These are phyloP conservation scores for Xanthoconium stramineum DNA, from an alignment of 768 basidiomycete genomes.

Conservation along the genomic window DNA sequence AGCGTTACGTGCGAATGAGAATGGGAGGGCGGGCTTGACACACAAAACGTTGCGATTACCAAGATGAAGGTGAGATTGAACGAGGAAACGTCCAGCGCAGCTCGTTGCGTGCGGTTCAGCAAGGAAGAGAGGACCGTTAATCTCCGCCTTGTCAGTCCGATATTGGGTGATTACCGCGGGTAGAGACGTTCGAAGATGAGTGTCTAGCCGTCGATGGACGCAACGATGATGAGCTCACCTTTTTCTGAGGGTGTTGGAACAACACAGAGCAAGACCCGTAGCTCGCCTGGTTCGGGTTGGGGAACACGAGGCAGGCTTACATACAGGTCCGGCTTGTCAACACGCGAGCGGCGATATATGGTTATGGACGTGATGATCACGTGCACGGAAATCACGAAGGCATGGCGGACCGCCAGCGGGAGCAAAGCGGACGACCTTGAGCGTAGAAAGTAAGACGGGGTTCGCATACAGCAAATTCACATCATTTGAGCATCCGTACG, in stretches of 20 bases:
- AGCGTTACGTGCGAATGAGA: conserved; percentile 7
- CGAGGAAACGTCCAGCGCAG: conserved; percentile 30
- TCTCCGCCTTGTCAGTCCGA: neutral
- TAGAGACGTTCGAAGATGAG: neutral
- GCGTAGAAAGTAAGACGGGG: no score
- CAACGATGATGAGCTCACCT: conserved; percentile 19
- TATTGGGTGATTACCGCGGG: neutral
- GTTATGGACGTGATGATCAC: conserved; percentile 17
- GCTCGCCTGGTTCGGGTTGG: conserved; percentile 23
- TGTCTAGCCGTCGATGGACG: neutral
- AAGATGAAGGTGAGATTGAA: conserved; percentile 18
- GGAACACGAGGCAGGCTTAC: conserved; percentile 32
- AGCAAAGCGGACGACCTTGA: neutral
- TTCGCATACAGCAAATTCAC: neutral
- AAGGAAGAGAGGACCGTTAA: conserved; percentile 1
- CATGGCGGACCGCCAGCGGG: neutral
- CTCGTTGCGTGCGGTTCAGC: conserved; percentile 17
- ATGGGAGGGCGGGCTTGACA: conserved; percentile 1
- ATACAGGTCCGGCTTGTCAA: conserved; percentile 12
- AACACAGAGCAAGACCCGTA: conserved; percentile 22
- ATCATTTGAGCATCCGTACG: neutral
- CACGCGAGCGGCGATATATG: conserved; percentile 11
- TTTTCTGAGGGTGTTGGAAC: conserved; percentile 20
- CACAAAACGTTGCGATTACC: conserved; percentile 24
- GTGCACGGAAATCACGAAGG: conserved; percentile 9